Evolutionary conservation across 169 alveolate genomes (phyloP).

Genomic region (Eimeria falciformis): DNA sequence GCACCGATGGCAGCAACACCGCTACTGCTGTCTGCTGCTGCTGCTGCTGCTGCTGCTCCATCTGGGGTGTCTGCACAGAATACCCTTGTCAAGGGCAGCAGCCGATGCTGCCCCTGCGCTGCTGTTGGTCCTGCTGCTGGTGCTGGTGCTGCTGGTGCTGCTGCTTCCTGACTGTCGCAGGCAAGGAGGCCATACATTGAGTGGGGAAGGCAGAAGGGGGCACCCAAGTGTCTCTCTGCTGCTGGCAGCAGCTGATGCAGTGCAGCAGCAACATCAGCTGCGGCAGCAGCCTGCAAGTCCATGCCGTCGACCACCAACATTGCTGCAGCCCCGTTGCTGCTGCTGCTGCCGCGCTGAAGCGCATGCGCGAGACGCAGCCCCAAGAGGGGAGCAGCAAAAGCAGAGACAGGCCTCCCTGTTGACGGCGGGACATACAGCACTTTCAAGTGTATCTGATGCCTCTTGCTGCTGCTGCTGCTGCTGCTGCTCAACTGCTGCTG

Average conservation of each 20-base stretch:
- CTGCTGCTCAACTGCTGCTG: slow-evolving; percentile 2
- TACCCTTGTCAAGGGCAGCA: not conserved
- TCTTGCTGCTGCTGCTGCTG: not conserved
- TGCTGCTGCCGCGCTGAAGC: slow-evolving; percentile 36
- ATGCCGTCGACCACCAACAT: slow-evolving; percentile 9
- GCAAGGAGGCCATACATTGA: slow-evolving; percentile 34
- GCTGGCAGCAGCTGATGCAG: slow-evolving; percentile 44
- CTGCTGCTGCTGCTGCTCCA: not conserved
- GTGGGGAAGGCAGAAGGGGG: not conserved
- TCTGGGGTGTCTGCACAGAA: not conserved
- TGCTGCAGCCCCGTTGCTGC: slow-evolving; percentile 20
- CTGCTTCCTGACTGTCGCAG: not conserved
- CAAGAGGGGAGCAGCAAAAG: slow-evolving; percentile 30
- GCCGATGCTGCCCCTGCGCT: not conserved
- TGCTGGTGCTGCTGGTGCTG: slow-evolving; percentile 36
- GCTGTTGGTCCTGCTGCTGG: slow-evolving; percentile 6
- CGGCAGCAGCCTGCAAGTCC: slow-evolving; percentile 11
- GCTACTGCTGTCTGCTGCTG: not conserved
- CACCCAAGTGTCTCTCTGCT: not conserved
- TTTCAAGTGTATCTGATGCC: slow-evolving; percentile 36
- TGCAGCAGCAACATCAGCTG: not conserved
- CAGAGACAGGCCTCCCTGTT: not conserved
- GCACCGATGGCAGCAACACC: slow-evolving; percentile 32
- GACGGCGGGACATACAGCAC: slow-evolving; percentile 29
- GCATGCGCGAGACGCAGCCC: slow-evolving; percentile 59